phyloP scores from a whole-genome alignment of 495 filamentous ascomycete genomes.

The Aspergillus affinis region DNA sequence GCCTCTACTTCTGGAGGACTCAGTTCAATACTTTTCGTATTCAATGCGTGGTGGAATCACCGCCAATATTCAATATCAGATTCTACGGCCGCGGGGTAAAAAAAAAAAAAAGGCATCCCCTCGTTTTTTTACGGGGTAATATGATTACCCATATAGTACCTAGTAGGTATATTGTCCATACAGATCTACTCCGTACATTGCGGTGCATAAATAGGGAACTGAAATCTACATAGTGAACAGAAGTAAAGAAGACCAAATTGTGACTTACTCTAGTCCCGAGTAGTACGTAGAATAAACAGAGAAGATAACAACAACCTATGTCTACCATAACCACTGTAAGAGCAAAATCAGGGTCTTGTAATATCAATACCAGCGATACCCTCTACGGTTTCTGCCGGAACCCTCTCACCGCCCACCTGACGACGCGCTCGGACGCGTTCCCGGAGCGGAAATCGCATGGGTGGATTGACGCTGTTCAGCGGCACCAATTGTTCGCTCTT shows the following conservation, averaged over 20 bases:
- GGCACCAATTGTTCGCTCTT: not conserved
- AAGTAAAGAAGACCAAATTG: too few relatives aligned
- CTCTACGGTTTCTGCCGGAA: not conserved
- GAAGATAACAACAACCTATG: too few relatives aligned
- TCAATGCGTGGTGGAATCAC: not conserved
- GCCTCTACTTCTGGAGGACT: not conserved
- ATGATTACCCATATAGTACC: not conserved
- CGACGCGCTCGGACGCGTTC: constrained; percentile 24
- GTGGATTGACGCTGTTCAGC: not conserved
- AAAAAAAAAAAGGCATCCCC: not conserved
- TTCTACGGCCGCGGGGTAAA: not conserved
- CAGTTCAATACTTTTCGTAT: not conserved
- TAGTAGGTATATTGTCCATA: too few relatives aligned
- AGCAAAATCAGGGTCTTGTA: too few relatives aligned
- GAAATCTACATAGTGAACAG: too few relatives aligned
- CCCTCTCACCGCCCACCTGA: constrained; percentile 25
- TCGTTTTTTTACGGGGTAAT: not conserved
- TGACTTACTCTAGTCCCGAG: too few relatives aligned
- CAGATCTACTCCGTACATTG: too few relatives aligned
- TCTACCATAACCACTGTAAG: too few relatives aligned
- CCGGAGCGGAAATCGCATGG: too few relatives aligned
- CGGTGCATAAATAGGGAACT: too few relatives aligned
- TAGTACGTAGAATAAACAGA: too few relatives aligned
- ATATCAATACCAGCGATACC: not conserved
- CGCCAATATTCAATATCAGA: not conserved